Conservation (phyloP, 2,329 filamentous ascomycete species). For the Colletotrichum sp. region DNA sequence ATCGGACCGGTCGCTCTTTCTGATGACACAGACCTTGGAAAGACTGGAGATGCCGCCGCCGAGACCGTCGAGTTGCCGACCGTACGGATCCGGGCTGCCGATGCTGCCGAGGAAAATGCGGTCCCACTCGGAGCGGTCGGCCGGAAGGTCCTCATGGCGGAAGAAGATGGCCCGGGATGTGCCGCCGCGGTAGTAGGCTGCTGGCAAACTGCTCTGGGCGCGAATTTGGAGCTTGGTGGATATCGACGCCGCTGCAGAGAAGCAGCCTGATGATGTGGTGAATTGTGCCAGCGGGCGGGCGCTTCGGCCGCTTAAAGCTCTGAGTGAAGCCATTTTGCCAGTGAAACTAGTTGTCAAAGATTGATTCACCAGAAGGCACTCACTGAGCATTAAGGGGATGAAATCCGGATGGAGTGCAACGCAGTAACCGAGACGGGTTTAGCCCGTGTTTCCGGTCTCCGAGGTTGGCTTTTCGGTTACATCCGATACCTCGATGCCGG, state of each 20-base stretch:
- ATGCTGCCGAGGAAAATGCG: constrained; percentile 64
- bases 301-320: background rate
- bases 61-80: constrained; percentile 75
- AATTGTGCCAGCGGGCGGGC: background rate
- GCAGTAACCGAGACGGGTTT: background rate
- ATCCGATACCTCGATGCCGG: background rate
- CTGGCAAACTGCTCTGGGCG: constrained; percentile 39
- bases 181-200: constrained; percentile 70
- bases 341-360: background rate
- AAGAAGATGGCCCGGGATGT: constrained; percentile 73
- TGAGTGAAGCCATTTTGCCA: background rate
- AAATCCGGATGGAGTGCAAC: background rate
- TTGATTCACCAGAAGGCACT: background rate
- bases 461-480: background rate
- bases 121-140: constrained; percentile 48
- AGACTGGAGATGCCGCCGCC: constrained; percentile 73
- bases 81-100: constrained; percentile 69
- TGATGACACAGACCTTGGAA: constrained; percentile 74
- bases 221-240: background rate
- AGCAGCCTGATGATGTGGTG: background rate
- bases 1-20: constrained; percentile 48
- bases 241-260: no score
- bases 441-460: background rate
- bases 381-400: background rate
- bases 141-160: constrained; percentile 55